These are phyloP conservation scores for Thelephora aurantiotincta DNA, from an alignment of 768 basidiomycete genomes.

Conservation along the genomic window DNA sequence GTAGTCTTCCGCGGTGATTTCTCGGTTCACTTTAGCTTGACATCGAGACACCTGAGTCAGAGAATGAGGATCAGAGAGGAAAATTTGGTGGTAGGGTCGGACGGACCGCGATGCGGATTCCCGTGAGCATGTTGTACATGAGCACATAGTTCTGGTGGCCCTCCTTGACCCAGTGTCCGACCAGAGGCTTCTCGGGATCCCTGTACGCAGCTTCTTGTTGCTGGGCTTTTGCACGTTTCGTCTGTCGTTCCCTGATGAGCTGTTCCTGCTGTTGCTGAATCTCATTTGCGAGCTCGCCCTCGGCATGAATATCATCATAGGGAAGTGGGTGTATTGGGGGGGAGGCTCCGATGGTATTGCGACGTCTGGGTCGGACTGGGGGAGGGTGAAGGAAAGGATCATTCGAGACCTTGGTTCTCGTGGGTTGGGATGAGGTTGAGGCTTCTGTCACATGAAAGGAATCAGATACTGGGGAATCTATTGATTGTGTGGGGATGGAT, in stretches of 20 bases:
- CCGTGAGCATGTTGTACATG: slow-evolving; percentile 99
- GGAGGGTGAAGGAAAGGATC: slow-evolving; percentile 45
- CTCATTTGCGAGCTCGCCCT: slow-evolving; percentile 55
- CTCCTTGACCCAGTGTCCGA: slow-evolving; percentile 96
- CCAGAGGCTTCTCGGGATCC: slow-evolving; percentile 37
- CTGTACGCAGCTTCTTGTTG: slow-evolving; percentile 42
- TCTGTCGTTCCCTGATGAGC: slow-evolving; percentile 64
- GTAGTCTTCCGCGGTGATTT: slow-evolving; percentile 79
- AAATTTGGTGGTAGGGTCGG: not conserved
- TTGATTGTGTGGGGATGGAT: too few species aligned
- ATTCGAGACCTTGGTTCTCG: slow-evolving; percentile 16
- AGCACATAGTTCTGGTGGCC: slow-evolving; percentile 97
- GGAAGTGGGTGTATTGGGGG: slow-evolving; percentile 5
- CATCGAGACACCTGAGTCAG: slow-evolving; percentile 72
- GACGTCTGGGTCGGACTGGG: slow-evolving; percentile 30
- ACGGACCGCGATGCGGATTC: slow-evolving; percentile 86
- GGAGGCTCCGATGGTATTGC: slow-evolving; percentile 52
- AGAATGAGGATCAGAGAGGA: slow-evolving; percentile 7
- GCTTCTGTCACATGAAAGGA: slow-evolving; percentile 11
- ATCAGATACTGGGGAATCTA: too few species aligned
- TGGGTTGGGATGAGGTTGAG: slow-evolving; percentile 8
- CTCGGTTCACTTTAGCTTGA: slow-evolving; percentile 87
- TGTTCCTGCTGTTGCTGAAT: slow-evolving; percentile 84
- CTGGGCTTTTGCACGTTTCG: slow-evolving; percentile 56
- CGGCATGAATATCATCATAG: slow-evolving; percentile 25